These are phyloP conservation scores for Colletotrichum abscissum DNA, from an alignment of 2,329 filamentous ascomycete species.

Conservation along the genomic window DNA sequence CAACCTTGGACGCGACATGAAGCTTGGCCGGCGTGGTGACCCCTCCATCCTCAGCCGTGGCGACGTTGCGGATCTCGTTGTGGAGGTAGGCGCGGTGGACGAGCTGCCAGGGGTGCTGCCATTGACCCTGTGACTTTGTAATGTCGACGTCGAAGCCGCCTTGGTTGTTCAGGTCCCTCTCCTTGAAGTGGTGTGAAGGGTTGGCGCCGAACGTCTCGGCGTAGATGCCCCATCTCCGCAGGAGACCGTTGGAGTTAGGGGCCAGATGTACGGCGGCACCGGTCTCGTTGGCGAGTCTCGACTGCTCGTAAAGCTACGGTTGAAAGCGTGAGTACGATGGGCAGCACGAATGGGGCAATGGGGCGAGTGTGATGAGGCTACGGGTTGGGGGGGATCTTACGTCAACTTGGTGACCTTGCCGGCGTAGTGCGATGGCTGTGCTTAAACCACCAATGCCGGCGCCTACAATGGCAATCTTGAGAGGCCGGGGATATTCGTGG, in stretches of 20 bases:
- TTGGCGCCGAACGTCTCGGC: slow-evolving; percentile 52
- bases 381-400: slow-evolving; percentile 33
- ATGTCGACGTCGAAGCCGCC: slow-evolving; percentile 49
- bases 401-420: slow-evolving; percentile 61
- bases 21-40: slow-evolving; percentile 49
- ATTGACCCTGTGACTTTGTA: slow-evolving; percentile 48
- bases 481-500: slow-evolving; percentile 32
- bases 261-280: slow-evolving; percentile 73
- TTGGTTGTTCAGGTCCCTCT: slow-evolving; percentile 51
- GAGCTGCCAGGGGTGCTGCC: slow-evolving; percentile 60
- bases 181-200: slow-evolving; percentile 40
- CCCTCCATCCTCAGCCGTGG: slow-evolving; percentile 48
- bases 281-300: slow-evolving; percentile 63
- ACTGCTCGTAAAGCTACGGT: slow-evolving; percentile 64
- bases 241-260: slow-evolving; percentile 69
- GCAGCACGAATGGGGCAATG: neutral
- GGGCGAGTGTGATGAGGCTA: neutral
- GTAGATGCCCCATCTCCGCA: slow-evolving; percentile 53
- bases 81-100: slow-evolving; percentile 65
- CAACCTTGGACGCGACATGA: slow-evolving; percentile 54
- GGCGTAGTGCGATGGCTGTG: slow-evolving; percentile 63
- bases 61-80: slow-evolving; percentile 56
- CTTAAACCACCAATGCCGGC: slow-evolving; percentile 64
- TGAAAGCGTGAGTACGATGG: neutral
- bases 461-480: slow-evolving; percentile 44